Conservation (phyloP, 2,329 filamentous ascomycete genomes). For the Aspergillus carbonarius region DNA sequence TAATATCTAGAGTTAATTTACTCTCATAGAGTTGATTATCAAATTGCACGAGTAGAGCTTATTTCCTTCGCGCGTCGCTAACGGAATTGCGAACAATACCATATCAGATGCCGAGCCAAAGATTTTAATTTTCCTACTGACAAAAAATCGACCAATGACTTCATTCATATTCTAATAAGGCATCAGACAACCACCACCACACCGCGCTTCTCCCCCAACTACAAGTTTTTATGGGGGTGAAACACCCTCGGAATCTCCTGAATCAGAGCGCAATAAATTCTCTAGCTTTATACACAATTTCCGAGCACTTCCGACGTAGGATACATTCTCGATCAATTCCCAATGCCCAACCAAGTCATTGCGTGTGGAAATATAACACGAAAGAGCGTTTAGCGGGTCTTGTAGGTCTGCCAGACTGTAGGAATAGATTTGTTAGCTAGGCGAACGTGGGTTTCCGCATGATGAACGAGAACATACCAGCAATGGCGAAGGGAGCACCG, state of each 20-base stretch:
- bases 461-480: slow-evolving; percentile 51
- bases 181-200: slow-evolving; percentile 22
- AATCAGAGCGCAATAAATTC: slow-evolving; percentile 31
- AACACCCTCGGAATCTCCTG: neutral
- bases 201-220: slow-evolving; percentile 11
- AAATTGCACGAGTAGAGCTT: neutral
- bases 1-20: neutral
- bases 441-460: neutral
- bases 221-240: slow-evolving; percentile 1
- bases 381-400: slow-evolving; percentile 50
- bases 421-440: slow-evolving; percentile 23
- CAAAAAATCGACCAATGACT: slow-evolving; percentile 43
- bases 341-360: slow-evolving; percentile 20
- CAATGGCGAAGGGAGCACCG: slow-evolving; percentile 60
- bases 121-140: slow-evolving; percentile 39
- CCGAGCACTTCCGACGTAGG: slow-evolving; percentile 25
- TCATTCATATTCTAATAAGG: slow-evolving; percentile 40
- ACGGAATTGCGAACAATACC: slow-evolving; percentile 6
- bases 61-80: slow-evolving; percentile 12
- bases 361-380: slow-evolving; percentile 17
- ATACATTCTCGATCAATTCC: slow-evolving; percentile 23
- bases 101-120: slow-evolving; percentile 33
- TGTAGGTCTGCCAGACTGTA: slow-evolving; percentile 67
- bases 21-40: slow-evolving; percentile 2
- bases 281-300: slow-evolving; percentile 44